A percentile compares a stretch with the other conserved stretches of the same genome.
Evolutionary conservation across 2,329 filamentous ascomycete species (phyloP).

Genomic region (Arachnopeziza araneosa): DNA sequence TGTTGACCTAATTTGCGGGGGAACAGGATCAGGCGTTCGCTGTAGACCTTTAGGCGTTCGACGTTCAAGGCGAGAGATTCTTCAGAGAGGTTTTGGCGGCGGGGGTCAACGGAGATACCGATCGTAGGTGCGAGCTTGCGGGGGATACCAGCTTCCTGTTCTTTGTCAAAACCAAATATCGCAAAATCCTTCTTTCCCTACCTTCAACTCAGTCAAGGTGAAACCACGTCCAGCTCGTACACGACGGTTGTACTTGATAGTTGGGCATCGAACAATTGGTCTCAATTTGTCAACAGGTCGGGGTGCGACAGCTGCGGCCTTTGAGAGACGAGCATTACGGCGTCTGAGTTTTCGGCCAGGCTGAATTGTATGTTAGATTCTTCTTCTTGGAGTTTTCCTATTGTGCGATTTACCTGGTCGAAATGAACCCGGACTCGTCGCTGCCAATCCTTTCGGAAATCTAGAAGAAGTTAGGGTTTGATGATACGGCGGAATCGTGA

Average conservation of each 20-base stretch:
- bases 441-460: slow-evolving; percentile 99
- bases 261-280: slow-evolving; percentile 95
- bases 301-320: slow-evolving; percentile 92
- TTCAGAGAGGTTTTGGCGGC: slow-evolving; percentile 95
- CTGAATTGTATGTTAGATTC: slow-evolving; percentile 44
- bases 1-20: slow-evolving; percentile 89
- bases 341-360: slow-evolving; percentile 93
- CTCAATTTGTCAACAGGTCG: slow-evolving; percentile 96
- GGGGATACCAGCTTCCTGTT: slow-evolving; percentile 92
- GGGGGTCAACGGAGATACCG: slow-evolving; percentile 93
- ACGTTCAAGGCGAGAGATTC: slow-evolving; percentile 94
- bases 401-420: slow-evolving; percentile 74
- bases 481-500: slow-evolving; percentile 5
- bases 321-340: slow-evolving; percentile 84
- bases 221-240: slow-evolving; percentile 96
- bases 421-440: slow-evolving; percentile 98
- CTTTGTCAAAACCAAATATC: slow-evolving; percentile 16
- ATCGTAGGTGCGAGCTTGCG: slow-evolving; percentile 92
- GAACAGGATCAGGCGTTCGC: slow-evolving; percentile 93
- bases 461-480: slow-evolving; percentile 42
- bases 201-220: slow-evolving; percentile 96
- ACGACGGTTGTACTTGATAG: slow-evolving; percentile 98
- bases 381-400: slow-evolving; percentile 19
- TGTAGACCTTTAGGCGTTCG: slow-evolving; percentile 96
- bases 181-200: slow-evolving; percentile 39